Conservation (phyloP, 495 filamentous ascomycete species). For the Penicillium goetzii region DNA sequence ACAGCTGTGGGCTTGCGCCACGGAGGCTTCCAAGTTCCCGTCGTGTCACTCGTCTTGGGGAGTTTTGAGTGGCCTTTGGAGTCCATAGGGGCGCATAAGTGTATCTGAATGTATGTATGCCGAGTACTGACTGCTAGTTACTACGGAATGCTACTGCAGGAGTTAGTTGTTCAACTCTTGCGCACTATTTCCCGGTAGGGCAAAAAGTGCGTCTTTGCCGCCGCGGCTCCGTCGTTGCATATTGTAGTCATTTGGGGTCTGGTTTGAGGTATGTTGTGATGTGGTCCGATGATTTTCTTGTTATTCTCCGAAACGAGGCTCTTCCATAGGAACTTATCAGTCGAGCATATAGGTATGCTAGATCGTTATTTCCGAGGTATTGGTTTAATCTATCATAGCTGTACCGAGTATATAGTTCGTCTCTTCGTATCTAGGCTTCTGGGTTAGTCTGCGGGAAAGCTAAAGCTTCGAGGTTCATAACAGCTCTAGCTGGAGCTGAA, state of each 20-base stretch:
- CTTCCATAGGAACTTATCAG: neutral
- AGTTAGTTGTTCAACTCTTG: neutral
- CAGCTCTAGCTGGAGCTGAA: neutral
- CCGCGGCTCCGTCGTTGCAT: neutral
- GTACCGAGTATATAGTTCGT: neutral
- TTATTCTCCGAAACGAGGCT: neutral
- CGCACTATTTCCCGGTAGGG: conserved; percentile 1
- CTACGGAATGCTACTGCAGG: neutral
- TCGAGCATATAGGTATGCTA: neutral
- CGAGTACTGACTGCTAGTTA: neutral
- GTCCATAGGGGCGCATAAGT: neutral
- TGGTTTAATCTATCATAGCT: neutral
- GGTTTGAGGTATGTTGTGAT: neutral
- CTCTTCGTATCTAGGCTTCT: neutral
- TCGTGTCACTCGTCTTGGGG: neutral
- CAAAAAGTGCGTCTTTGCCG: conserved; percentile 6
- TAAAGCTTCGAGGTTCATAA: neutral
- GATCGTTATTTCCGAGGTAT: neutral
- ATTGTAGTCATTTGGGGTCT: neutral
- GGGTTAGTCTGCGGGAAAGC: neutral
- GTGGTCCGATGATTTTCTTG: neutral
- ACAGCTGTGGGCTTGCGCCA: neutral
- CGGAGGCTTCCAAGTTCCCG: neutral
- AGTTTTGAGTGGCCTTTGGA: neutral
- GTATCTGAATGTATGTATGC: conserved; percentile 2